Base-by-base conservation (phyloP, 176 grass and related monocot species). In the Tillandsia leiboldiana region DNA sequence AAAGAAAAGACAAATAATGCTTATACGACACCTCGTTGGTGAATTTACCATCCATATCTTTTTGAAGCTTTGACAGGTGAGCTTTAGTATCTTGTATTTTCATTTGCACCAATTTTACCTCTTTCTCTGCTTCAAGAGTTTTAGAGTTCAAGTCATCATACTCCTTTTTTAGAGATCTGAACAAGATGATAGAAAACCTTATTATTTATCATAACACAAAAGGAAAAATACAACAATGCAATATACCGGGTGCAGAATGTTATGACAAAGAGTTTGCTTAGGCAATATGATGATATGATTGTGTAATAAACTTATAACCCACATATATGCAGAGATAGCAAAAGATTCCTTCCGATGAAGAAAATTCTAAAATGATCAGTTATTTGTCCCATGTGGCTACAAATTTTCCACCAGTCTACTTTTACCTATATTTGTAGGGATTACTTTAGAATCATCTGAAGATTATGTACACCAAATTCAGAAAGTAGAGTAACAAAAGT, bases 121-220 rank as follows among this genome's bases (percentile, higher is more conserved):
- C 83, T 57, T 96, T 87, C 67, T 89, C 92, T 47, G 88, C 86
- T 83, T 96, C 86, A 52, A 75, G 73, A 48, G 81, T 87, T 85
- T 96, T 96, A 69, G 81, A 87, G 82, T 84, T 92, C 77, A 89
- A 76, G 64, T 83, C 92, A 77, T 87, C 80, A 78, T 83, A 89
- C 51, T 96, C 92, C 26, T 79, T 87, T 26, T 89, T 87, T 77
- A 78, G 51, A 80, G 83, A 86, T 70, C 92, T 96, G 71, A 54
- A 70, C 13, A 71, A 70, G 22, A 59, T 52, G 18, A 12, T 14
- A 26, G 20, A 28, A n/a, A 42, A 42, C 33, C 33, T 42, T 42
- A 42, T 42, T 7, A 42, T 42, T 42, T 42, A 42, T 42, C 4
- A 42, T 42, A 42, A 42, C 33, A 42, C 33, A 13, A 52, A 80